Evolutionary conservation across 2,329 filamentous ascomycete species (phyloP), one percentile per base, ranked within the genome.

Genomic region (Talaromyces amestolkiae): DNA sequence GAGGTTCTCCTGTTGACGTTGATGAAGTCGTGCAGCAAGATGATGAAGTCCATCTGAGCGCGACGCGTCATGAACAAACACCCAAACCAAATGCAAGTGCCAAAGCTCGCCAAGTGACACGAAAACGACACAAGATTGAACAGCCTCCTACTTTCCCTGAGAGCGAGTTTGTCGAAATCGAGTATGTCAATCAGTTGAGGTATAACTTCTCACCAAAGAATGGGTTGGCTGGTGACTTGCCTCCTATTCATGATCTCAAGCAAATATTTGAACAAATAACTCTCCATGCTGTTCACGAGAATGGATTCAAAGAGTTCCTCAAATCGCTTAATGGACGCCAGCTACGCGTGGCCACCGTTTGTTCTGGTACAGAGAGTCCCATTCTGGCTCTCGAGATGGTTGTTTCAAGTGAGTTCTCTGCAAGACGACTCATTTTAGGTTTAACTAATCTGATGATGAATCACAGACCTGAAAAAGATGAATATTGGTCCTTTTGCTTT

Each of bases 341-440:
- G 4, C 69, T 90, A 31, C 77, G 82, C 9, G 79, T 93, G 31
- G 90, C 84, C 0, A 94, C 91, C 0, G 86, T 93, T 80, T 93
- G 90, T 73, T 93, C 90, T 1, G 91, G 91, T 0, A 93, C 91
- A 0, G 91, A 94, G 69, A 87, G 87, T 4, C 91, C 91, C 0
- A 77, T 94, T 1, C 80, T 93, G 1, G 88, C 88, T 0, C 72
- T 92, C 15, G 78, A 86, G 15, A 79, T 88, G 73, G 76, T 92
- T 54, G 74, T 78, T 45, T 78, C 84, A 17, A 78, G 83, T 76
- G 73, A 74, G 71, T 68, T 43, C 31, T 41, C 10, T 31, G 3
- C 19, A 19, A 11, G 4, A n/a, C 1, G 4, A 17, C 11, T 45
- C 13, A 9, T 13, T 10, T n/a, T 24, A 62, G 17, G 31, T 11